Conservation (phyloP, 2,329 filamentous ascomycete genomes). For the Aspergillus fumigatiaffinis region DNA sequence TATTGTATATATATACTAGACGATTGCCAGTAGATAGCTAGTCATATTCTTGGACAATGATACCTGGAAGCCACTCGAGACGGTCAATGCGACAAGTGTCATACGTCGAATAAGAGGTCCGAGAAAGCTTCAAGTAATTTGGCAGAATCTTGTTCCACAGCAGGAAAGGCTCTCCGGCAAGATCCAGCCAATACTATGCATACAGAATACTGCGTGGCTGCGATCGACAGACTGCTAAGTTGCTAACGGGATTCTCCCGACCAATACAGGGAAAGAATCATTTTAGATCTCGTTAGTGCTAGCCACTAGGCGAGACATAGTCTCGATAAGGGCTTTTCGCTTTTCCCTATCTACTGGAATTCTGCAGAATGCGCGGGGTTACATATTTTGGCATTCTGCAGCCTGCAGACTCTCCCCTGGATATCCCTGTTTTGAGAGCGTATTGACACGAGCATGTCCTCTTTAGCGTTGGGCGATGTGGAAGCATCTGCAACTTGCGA, state of each 20-base stretch:
- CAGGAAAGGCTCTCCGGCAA: no score
- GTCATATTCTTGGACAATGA: not conserved
- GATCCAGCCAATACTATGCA: no score
- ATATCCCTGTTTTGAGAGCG: not conserved
- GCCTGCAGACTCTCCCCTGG: not conserved
- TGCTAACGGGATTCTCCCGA: not conserved
- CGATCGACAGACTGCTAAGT: not conserved
- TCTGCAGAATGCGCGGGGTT: conserved; percentile 1
- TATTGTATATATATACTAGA: not conserved
- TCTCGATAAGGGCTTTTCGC: not conserved
- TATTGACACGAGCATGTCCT: not conserved
- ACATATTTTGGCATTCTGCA: not conserved
- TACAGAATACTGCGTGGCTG: not conserved
- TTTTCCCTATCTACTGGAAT: not conserved
- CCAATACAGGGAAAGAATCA: not conserved
- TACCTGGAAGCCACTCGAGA: not conserved
- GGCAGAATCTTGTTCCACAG: no score
- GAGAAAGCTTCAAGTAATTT: no score
- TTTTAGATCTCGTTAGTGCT: not conserved
- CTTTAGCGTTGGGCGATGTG: not conserved
- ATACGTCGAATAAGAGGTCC: no score
- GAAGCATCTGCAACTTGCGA: not conserved
- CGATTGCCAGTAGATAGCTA: not conserved
- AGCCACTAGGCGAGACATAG: not conserved
- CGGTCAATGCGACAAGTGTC: no score